These are phyloP conservation scores for Dendrobium nobile DNA, from an alignment of 106 monocot genomes.

Conservation along the genomic window DNA sequence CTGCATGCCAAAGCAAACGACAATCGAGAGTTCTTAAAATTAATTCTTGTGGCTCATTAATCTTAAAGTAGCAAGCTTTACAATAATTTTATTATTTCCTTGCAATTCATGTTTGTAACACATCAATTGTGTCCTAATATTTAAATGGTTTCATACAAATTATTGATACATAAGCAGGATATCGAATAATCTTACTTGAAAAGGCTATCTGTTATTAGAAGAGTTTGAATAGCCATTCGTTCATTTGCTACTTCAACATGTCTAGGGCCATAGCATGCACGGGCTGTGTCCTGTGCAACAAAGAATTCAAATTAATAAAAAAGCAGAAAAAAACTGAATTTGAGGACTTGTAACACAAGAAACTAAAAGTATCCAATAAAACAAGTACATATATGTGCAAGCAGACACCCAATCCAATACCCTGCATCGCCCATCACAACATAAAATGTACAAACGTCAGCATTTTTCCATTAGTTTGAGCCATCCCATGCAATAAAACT, in stretches of 20 bases:
- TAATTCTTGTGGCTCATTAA: no score
- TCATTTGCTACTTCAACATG: constrained; percentile 98
- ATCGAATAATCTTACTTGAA: constrained; percentile 45
- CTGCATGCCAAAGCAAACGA: no score
- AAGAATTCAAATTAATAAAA: background rate
- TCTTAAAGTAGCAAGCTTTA: no score
- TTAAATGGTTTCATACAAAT: background rate
- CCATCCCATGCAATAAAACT: background rate
- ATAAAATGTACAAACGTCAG: background rate
- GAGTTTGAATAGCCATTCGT: constrained; percentile 76
- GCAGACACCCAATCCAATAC: background rate
- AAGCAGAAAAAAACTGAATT: background rate
- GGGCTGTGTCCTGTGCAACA: constrained; percentile 52
- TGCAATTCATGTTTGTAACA: no score
- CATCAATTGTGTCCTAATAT: no score
- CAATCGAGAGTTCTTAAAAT: no score
- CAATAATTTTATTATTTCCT: no score
- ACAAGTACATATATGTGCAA: background rate
- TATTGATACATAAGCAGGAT: background rate
- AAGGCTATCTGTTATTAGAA: constrained; percentile 84
- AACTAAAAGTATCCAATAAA: background rate
- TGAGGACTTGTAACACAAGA: background rate
- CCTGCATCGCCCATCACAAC: background rate
- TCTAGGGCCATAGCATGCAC: constrained; percentile 97
- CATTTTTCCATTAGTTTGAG: background rate